These are phyloP conservation scores for Daldinia caldariorum DNA, from an alignment of 495 filamentous ascomycete species.

Conservation along the genomic window DNA sequence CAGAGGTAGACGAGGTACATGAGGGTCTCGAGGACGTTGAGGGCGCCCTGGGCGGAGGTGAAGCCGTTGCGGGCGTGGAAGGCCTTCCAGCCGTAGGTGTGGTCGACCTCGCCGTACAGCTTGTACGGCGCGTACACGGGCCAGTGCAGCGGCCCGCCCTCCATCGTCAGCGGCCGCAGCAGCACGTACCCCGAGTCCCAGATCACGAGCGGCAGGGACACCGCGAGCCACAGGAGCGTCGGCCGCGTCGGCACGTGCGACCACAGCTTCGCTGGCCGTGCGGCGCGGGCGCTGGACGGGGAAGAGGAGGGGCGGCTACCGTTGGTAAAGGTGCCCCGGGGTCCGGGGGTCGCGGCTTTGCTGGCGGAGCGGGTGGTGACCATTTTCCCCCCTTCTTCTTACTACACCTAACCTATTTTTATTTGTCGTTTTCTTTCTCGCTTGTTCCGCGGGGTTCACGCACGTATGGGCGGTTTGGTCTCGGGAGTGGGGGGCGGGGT, in stretches of 20 bases:
- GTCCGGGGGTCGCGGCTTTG: constrained; percentile 34
- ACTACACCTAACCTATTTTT: no score
- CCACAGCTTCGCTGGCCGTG: constrained; percentile 54
- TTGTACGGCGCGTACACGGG: constrained; percentile 83
- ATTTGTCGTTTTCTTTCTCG: not conserved
- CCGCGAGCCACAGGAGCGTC: constrained; percentile 75
- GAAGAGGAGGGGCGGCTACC: no score
- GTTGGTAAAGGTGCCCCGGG: no score
- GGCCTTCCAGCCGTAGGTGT: constrained; percentile 85
- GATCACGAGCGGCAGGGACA: constrained; percentile 82
- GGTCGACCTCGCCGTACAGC: constrained; percentile 82
- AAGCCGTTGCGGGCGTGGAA: constrained; percentile 79
- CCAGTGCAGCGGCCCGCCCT: constrained; percentile 76
- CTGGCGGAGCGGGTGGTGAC: constrained; percentile 45
- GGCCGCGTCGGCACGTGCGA: constrained; percentile 73
- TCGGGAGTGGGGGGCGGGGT: not conserved
- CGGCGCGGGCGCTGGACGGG: no score
- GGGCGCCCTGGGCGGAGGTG: constrained; percentile 74
- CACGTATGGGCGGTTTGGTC: not conserved
- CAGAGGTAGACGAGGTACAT: constrained; percentile 77
- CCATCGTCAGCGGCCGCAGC: constrained; percentile 84
- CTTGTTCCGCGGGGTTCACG: not conserved
- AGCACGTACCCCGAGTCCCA: constrained; percentile 89
- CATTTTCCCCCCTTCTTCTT: no score
- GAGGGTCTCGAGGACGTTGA: constrained; percentile 79